A percentile compares a stretch with the other conserved stretches of the same genome.
phyloP scores from a whole-genome alignment of 2,329 filamentous ascomycete genomes.

The Calonectria montana region DNA sequence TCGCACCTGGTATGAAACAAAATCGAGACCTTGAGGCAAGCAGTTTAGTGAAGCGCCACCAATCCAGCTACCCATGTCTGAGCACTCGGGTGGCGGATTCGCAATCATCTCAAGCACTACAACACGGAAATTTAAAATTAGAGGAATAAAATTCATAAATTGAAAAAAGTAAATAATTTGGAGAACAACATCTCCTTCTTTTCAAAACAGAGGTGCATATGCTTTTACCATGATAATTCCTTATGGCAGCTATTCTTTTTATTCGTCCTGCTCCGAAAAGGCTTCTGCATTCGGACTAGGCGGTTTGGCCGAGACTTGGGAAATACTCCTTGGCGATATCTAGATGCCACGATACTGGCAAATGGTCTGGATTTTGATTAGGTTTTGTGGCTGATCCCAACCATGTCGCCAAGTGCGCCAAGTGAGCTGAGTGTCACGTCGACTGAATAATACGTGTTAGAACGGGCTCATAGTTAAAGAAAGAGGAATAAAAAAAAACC shows the following conservation, averaged over 20 bases:
- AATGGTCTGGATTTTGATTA: not conserved
- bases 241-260: not conserved
- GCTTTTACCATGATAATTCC: not conserved
- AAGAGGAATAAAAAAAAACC: not conserved
- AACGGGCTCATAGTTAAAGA: not conserved
- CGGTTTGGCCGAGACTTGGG: not conserved
- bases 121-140: not conserved
- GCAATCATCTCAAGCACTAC: not conserved
- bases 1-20: not conserved
- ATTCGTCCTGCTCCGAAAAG: not conserved
- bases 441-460: not conserved
- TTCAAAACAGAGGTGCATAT: too few species aligned
- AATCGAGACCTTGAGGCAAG: too few species aligned
- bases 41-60: not conserved
- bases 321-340: not conserved
- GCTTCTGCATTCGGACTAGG: not conserved
- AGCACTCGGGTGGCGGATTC: not conserved
- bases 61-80: not conserved
- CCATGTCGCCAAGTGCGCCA: not conserved
- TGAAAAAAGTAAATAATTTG: not conserved
- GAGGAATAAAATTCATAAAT: not conserved
- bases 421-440: not conserved
- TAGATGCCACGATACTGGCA: not conserved
- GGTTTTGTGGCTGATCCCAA: not conserved
- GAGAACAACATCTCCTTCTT: not conserved